Conservation (phyloP, 805 yeast species). For the Lachancea thermotolerans region DNA sequence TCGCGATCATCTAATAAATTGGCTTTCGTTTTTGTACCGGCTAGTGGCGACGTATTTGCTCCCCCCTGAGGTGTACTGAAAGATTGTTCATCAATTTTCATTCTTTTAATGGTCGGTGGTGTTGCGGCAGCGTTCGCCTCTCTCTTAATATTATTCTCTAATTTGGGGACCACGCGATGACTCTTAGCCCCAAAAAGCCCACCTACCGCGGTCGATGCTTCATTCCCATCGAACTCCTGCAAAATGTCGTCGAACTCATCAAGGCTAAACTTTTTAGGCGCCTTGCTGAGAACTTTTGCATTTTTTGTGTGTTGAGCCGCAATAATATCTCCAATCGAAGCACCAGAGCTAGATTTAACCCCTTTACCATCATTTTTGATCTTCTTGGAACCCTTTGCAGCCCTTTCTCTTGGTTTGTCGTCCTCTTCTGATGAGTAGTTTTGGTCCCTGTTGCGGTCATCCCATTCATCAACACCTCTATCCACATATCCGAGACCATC, state of each 20-base stretch:
- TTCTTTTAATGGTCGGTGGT: conserved; percentile 1
- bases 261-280: conserved; percentile 38
- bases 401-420: conserved; percentile 18
- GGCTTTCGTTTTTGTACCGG: background rate
- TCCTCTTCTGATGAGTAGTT: conserved; percentile 54
- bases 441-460: conserved; percentile 41
- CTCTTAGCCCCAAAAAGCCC: background rate
- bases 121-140: background rate
- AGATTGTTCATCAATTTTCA: background rate
- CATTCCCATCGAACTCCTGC: conserved; percentile 38
- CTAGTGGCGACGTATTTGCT: background rate
- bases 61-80: background rate
- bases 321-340: conserved; percentile 40
- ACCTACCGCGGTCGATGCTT: background rate
- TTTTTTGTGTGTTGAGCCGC: conserved; percentile 45
- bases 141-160: background rate
- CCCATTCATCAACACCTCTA: conserved; percentile 90
- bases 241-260: conserved; percentile 65
- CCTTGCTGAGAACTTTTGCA: conserved; percentile 34
- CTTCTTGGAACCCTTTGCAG: conserved; percentile 15
- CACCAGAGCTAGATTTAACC: background rate
- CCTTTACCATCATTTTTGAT: conserved; percentile 13
- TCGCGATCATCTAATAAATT: conserved; percentile 6
- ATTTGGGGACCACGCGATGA: background rate
- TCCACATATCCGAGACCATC: conserved; percentile 92